Conservation (phyloP, 768 basidiomycete species). For the Phallus indusiatus region DNA sequence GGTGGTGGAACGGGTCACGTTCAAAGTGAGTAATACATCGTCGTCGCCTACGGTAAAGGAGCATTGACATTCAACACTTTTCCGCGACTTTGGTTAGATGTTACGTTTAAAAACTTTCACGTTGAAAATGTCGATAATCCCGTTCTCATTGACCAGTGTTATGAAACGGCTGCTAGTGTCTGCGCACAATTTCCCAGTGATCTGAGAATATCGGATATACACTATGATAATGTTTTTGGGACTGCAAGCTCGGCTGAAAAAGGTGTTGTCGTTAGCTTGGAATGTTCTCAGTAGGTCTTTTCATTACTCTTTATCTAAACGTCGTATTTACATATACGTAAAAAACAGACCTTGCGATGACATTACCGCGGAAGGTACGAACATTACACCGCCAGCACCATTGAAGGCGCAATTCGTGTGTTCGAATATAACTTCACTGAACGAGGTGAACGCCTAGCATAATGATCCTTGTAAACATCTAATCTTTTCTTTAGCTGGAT, state of each 20-base stretch:
- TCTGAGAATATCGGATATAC: slow-evolving; percentile 46
- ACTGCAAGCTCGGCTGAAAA: slow-evolving; percentile 37
- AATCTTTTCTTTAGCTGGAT: neutral
- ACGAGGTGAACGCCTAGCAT: slow-evolving; percentile 20
- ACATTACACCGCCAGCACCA: slow-evolving; percentile 20
- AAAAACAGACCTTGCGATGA: slow-evolving; percentile 20
- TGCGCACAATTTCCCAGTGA: slow-evolving; percentile 50
- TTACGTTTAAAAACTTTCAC: slow-evolving; percentile 43
- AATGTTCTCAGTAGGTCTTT: slow-evolving; percentile 34
- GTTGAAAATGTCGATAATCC: slow-evolving; percentile 50
- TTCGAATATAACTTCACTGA: slow-evolving; percentile 42
- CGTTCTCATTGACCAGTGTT: slow-evolving; percentile 49
- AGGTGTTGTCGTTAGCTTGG: slow-evolving; percentile 41
- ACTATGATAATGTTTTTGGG: slow-evolving; percentile 47
- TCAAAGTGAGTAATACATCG: slow-evolving; percentile 18
- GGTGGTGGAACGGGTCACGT: slow-evolving; percentile 38
- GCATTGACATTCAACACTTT: neutral
- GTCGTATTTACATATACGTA: neutral
- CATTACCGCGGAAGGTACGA: slow-evolving; percentile 29
- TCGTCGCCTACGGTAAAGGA: neutral
- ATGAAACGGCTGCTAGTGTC: slow-evolving; percentile 34
- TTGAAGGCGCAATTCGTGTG: slow-evolving; percentile 37
- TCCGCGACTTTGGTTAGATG: too few relatives aligned
- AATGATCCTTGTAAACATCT: neutral
- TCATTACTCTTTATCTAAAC: neutral